phyloP scores from a whole-genome alignment of 2,329 filamentous ascomycete species.

The Sporothrix curviconia region DNA sequence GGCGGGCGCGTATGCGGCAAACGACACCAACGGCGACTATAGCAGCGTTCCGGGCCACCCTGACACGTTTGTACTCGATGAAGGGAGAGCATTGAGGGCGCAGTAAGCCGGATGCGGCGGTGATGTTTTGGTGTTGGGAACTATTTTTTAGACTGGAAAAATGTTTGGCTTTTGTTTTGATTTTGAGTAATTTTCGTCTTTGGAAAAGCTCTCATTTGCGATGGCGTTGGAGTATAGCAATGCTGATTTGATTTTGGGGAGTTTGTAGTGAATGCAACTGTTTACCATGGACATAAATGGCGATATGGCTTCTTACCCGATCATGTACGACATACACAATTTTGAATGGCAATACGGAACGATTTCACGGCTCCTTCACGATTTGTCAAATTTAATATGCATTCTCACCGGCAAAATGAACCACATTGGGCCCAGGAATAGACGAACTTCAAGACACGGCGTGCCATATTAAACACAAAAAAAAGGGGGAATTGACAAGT shows the following conservation, averaged over 20 bases:
- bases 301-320: no score
- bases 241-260: background rate
- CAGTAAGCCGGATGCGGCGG: no score
- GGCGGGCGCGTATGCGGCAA: constrained; percentile 54
- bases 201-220: background rate
- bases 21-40: constrained; percentile 39
- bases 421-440: background rate
- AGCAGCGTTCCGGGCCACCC: constrained; percentile 15
- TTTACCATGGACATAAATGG: no score
- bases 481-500: background rate
- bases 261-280: background rate
- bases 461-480: background rate
- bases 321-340: no score
- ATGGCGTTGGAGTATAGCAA: background rate
- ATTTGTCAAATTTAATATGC: background rate
- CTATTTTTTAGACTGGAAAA: background rate
- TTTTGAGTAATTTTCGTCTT: background rate
- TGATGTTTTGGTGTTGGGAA: no score
- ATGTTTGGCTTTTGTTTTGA: background rate
- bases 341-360: no score
- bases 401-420: background rate
- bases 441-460: background rate
- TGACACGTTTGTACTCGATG: constrained; percentile 13
- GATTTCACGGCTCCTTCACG: background rate
- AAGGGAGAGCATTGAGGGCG: constrained; percentile 14